phyloP scores from a whole-genome alignment of 805 yeast genomes.

The Grigorovia humatica region DNA sequence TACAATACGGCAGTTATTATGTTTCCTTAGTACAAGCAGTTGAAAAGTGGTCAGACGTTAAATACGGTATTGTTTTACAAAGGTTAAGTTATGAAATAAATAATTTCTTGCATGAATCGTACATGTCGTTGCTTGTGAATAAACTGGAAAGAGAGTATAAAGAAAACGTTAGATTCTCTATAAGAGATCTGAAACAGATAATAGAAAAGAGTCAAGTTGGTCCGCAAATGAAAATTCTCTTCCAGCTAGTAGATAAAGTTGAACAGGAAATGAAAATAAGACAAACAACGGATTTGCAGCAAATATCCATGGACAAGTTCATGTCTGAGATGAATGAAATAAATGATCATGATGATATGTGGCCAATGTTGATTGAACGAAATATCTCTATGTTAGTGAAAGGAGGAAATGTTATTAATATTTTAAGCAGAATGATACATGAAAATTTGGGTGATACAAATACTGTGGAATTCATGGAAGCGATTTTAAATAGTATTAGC shows the following conservation, averaged over 20 bases:
- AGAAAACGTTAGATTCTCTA: constrained; percentile 40
- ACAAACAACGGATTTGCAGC: constrained; percentile 33
- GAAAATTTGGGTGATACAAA: constrained; percentile 59
- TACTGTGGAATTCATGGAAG: constrained; percentile 36
- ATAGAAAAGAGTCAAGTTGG: constrained; percentile 29
- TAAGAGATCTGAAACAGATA: constrained; percentile 48
- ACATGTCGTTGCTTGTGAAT: constrained; percentile 28
- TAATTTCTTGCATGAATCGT: constrained; percentile 31
- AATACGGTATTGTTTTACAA: constrained; percentile 66
- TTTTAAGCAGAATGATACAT: constrained; percentile 49
- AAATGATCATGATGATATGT: constrained; percentile 28
- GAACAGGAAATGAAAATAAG: constrained; percentile 35
- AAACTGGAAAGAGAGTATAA: constrained; percentile 46
- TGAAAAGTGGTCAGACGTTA: constrained; percentile 43
- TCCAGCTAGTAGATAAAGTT: constrained; percentile 46
- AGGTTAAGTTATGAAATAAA: constrained; percentile 56
- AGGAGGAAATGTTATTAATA: constrained; percentile 65
- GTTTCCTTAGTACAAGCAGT: constrained; percentile 48
- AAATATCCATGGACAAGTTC: constrained; percentile 31
- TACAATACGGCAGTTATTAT: constrained; percentile 53
- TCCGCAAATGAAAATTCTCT: constrained; percentile 42
- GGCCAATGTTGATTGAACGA: constrained; percentile 35
- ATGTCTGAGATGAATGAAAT: constrained; percentile 14
- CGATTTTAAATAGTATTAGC: constrained; percentile 50
- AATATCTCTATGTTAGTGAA: constrained; percentile 46